Percentiles rank a stretch among this genome's conserved stretches.
Conservation (phyloP, 371 early-diverging fungal species). For the Actinomortierella ambigua region DNA sequence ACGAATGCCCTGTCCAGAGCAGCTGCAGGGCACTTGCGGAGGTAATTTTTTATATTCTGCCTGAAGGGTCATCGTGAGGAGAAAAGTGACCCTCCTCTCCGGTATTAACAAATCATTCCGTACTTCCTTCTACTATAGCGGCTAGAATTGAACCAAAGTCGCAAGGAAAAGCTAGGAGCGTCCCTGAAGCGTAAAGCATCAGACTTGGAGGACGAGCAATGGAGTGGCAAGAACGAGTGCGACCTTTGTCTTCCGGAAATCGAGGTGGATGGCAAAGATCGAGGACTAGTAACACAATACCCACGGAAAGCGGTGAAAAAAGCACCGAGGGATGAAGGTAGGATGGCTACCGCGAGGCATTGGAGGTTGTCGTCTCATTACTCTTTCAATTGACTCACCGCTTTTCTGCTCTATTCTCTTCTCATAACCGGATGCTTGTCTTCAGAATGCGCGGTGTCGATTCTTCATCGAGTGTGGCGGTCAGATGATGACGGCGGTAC, state of each 20-base stretch:
- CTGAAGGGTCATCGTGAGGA: background rate
- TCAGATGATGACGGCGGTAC: conserved; percentile 5
- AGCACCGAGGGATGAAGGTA: conserved; percentile 69
- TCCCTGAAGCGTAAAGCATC: conserved; percentile 2
- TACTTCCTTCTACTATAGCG: too few species aligned
- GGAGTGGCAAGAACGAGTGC: conserved; percentile 9
- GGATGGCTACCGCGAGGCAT: background rate
- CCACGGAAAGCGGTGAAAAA: conserved; percentile 69
- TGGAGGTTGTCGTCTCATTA: too few species aligned
- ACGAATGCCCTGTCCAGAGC: conserved; percentile 65
- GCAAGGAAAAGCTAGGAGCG: conserved; percentile 21
- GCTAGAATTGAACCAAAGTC: conserved; percentile 33
- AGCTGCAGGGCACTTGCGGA: conserved; percentile 67
- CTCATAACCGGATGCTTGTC: too few species aligned
- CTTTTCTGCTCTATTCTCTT: too few species aligned
- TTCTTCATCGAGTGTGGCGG: conserved; percentile 50
- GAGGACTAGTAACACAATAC: conserved; percentile 54
- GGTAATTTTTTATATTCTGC: conserved; percentile 36
- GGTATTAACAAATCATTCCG: too few species aligned
- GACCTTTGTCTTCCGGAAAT: conserved; percentile 24
- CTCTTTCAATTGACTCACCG: too few species aligned
- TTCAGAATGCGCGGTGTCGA: conserved; percentile 65
- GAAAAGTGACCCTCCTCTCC: too few species aligned
- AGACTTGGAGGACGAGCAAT: conserved; percentile 2
- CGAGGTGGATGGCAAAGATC: conserved; percentile 20